Percentiles rank a stretch among this genome's conserved stretches.
Evolutionary conservation across 2,329 filamentous ascomycete genomes (phyloP).

Genomic region (Phialophora tarda): DNA sequence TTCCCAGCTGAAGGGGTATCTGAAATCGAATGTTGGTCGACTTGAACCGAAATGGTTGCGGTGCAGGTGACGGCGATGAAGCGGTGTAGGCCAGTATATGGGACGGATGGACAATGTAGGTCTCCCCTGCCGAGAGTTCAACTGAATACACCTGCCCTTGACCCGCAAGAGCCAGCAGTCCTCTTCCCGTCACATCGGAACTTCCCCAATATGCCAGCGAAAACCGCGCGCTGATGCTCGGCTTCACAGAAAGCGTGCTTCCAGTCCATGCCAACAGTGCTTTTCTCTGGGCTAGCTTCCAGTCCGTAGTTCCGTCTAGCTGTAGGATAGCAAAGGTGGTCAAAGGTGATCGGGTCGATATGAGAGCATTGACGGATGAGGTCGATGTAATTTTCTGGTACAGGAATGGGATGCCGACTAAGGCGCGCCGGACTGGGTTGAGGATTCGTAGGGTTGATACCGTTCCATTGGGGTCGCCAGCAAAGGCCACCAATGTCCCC

Average conservation of each 20-base stretch:
- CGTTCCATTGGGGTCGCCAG: constrained; percentile 80
- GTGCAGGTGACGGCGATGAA: constrained; percentile 65
- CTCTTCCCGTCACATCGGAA: constrained; percentile 84
- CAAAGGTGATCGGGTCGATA: constrained; percentile 83
- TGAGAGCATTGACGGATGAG: constrained; percentile 82
- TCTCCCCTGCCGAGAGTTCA: constrained; percentile 78
- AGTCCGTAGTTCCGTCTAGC: constrained; percentile 91
- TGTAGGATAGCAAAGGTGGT: constrained; percentile 88
- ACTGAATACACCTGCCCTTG: constrained; percentile 90
- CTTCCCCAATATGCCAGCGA: constrained; percentile 88
- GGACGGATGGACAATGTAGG: constrained; percentile 87
- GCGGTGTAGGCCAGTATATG: constrained; percentile 91
- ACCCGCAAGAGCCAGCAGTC: constrained; percentile 81
- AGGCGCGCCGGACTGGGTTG: constrained; percentile 77
- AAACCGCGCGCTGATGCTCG: constrained; percentile 70
- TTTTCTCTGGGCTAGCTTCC: constrained; percentile 87
- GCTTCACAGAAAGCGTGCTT: constrained; percentile 77
- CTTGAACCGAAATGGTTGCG: constrained; percentile 85
- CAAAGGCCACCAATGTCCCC: constrained; percentile 75
- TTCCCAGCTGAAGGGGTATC: constrained; percentile 70
- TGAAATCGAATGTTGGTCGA: constrained; percentile 76
- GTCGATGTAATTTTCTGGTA: constrained; percentile 74
- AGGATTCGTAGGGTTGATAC: constrained; percentile 88
- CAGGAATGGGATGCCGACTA: constrained; percentile 88
- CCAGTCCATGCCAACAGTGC: constrained; percentile 97